Evolutionary conservation across 176 grass and related monocot genomes (phyloP).

Genomic region (Thinopyrum elongatum): DNA sequence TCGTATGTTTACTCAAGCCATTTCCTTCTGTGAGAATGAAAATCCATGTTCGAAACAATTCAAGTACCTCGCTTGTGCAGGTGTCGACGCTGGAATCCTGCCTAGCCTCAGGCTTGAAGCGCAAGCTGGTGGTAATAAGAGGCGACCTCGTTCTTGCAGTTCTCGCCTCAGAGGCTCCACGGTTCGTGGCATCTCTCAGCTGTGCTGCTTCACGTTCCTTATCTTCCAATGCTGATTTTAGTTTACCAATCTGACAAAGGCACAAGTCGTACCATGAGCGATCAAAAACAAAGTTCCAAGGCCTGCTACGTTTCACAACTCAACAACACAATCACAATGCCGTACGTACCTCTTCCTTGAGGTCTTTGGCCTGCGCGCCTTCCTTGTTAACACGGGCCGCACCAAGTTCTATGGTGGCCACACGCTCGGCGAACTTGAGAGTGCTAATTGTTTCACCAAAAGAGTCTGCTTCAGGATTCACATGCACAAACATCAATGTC

Average conservation of each 20-base stretch:
- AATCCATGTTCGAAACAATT: too few relatives aligned
- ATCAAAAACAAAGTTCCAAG: neutral
- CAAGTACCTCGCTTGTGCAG: constrained; percentile 46
- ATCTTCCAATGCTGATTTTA: constrained; percentile 63
- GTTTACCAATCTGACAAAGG: constrained; percentile 54
- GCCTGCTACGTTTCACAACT: neutral
- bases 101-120: constrained; percentile 43
- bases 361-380: constrained; percentile 65
- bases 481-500: constrained; percentile 92
- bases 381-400: constrained; percentile 76
- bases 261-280: neutral
- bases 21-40: neutral
- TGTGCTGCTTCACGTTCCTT: constrained; percentile 56
- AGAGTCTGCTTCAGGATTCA: constrained; percentile 74
- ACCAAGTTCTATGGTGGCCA: constrained; percentile 70
- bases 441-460: constrained; percentile 89
- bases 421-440: constrained; percentile 87
- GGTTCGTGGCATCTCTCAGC: constrained; percentile 44
- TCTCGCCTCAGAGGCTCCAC: constrained; percentile 37
- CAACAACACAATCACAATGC: neutral
- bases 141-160: constrained; percentile 52
- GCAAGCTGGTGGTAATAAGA: constrained; percentile 3
- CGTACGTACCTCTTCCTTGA: constrained; percentile 73
- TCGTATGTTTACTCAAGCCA: neutral
- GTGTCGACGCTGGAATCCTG: constrained; percentile 40